Base-by-base conservation (phyloP, 495 filamentous ascomycete species). In the Pyronema domesticum region DNA sequence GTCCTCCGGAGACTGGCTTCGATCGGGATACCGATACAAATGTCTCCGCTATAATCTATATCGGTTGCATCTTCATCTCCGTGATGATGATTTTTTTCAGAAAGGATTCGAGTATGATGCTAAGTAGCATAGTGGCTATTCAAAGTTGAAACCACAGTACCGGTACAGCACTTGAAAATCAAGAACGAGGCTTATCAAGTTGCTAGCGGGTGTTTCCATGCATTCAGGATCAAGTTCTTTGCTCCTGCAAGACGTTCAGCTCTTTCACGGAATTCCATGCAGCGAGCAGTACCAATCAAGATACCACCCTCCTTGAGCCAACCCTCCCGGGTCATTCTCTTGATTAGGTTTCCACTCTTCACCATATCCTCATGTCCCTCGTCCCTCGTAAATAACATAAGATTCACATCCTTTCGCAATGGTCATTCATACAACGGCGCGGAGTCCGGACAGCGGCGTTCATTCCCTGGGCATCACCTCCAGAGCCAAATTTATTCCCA, bases 381-480 rank as follows among this genome's bases (percentile, higher is more conserved):
- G 96, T 47, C 93, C 93, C 70, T 99, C 93, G 68, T 84, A 89
- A 61, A 99, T 76, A 62, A 80, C 86, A 62, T 81, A 99, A 51
- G 86, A 76, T 56, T 93, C 85, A 69, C 91, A 95, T 46, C 80
- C 83, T 58, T 80, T 74, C 65, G 86, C 80, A 58, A 96, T 85
- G 30, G 85, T 76, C 81, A 86, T 95, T 45, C 93, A 81, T 55
- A 99, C 86, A 37, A 95, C 89, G 40, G 93, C 93, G 44, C 93
- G 77, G n/a, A n/a, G n/a, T n/a, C n/a, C n/a, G n/a, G 8, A 95
- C 88, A 18, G 84, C 86, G 44, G 83, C 87, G 68, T 94, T 96
- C 93, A 99, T 99, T 61, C 93, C 93, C 4, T 91, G 91, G 39
- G 89, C 86, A 73, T 99, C 93, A 61, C 93, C 93, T 58, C 93